Evolutionary conservation across 2,329 filamentous ascomycete species (phyloP).

Genomic region (Penicillium sp.): DNA sequence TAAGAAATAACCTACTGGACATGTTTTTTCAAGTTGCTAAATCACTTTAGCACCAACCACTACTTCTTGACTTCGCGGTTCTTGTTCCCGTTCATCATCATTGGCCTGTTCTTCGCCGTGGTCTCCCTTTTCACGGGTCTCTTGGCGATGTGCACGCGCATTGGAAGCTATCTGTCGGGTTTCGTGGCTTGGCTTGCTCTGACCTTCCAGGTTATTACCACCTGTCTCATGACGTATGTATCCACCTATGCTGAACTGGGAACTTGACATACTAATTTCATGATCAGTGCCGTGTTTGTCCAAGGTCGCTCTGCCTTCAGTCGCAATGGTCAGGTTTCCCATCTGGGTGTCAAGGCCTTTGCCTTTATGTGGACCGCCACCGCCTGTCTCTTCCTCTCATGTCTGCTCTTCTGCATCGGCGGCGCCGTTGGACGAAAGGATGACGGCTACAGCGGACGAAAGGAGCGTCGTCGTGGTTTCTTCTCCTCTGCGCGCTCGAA

Average conservation of each 20-base stretch:
- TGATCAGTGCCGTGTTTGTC: constrained; percentile 53
- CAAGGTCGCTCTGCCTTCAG: constrained; percentile 53
- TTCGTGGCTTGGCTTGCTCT: constrained; percentile 50
- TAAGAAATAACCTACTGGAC: no score
- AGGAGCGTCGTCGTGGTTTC: constrained; percentile 36
- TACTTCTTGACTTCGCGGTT: constrained; percentile 88
- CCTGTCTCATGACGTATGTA: constrained; percentile 58
- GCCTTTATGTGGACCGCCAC: constrained; percentile 58
- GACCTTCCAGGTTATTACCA: constrained; percentile 54
- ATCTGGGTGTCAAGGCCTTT: constrained; percentile 54
- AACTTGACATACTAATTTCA: constrained; percentile 9
- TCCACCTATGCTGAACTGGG: neutral
- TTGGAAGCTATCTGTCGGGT: constrained; percentile 48
- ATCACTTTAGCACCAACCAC: constrained; percentile 47
- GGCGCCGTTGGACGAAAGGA: constrained; percentile 33
- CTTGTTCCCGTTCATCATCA: constrained; percentile 84
- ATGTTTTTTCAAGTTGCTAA: no score
- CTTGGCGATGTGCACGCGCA: constrained; percentile 48
- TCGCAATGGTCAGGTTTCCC: constrained; percentile 43
- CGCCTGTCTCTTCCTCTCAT: constrained; percentile 51
- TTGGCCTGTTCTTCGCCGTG: constrained; percentile 69
- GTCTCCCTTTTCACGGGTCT: constrained; percentile 44
- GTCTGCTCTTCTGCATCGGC: constrained; percentile 52
- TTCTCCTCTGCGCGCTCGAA: constrained; percentile 29
- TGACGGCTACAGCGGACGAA: constrained; percentile 33